Evolutionary conservation across 228 moss, liverwort and hornwort genomes (phyloP), one percentile per base, ranked within the genome.

Genomic region (Sphagnum fallax): DNA sequence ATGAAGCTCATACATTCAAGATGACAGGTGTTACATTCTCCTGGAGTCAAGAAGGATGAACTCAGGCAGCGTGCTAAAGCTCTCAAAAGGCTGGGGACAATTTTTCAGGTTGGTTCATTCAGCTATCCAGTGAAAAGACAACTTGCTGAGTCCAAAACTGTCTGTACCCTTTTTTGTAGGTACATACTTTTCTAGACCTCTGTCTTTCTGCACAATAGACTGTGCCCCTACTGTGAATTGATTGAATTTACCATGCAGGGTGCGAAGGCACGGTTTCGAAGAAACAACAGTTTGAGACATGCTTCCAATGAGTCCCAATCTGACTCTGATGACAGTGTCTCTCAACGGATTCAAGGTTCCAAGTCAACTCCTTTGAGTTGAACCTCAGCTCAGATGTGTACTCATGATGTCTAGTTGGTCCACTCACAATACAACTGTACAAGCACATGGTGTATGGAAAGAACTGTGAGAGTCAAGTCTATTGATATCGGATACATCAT

Each of bases 61-160:
- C 77, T 82, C 13, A 81, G 70, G 74, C 74, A 67, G 60, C 88
- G 93, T 68, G 96, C 91, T 6, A 90, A 89, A 78, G 91, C 74
- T 9, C 83, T 96, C 65, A 87, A 89, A 77, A 73, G 84, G 65
- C 50, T 96, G 88, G 96, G 96, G 4, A 65, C 64, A 13, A 81
- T 81, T 52, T 93, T 96, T 53, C 91, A 93, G 87, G 88, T 86
- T 16, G 62, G 62, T 63, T 64, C 9, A 50, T 13, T 18, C 32
- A 49, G 49, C 14, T 51, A 61, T 0, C 10, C n/a, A 50, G 49
- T 32, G 32, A 32, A 32, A 32, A 32, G 32, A 12, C 9, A 8
- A 12, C 55, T 55, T 1, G 55, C 55, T 55, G 55, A 55, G 9
- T 55, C 55, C 4, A 8, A 55, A 8, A 55, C 12, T 8, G 55